These are phyloP conservation scores for Diutina rugosa DNA, from an alignment of 1,139 yeast genomes.

Conservation along the genomic window DNA sequence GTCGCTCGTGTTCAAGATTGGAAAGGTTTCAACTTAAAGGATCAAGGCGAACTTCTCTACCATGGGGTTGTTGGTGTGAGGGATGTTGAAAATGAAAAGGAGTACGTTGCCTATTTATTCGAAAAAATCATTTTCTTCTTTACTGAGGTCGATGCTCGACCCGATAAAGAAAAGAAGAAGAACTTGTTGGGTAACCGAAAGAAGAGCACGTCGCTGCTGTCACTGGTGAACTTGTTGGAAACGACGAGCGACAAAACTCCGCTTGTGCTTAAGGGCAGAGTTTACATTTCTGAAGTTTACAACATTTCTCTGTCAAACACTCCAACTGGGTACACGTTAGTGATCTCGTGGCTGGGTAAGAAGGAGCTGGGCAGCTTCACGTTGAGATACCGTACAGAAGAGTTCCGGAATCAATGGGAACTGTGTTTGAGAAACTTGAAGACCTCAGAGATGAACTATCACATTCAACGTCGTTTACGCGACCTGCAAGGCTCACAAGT, in stretches of 20 bases:
- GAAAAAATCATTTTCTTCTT: constrained; percentile 80
- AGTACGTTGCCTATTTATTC: constrained; percentile 79
- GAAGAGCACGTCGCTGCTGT: constrained; percentile 21
- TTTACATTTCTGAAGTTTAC: constrained; percentile 55
- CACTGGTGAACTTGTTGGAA: constrained; percentile 26
- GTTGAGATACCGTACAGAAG: constrained; percentile 58
- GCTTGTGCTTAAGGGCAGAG: constrained; percentile 53
- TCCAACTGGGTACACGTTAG: constrained; percentile 42
- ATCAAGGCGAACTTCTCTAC: constrained; percentile 75
- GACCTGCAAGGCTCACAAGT: constrained; percentile 22
- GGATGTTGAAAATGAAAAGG: constrained; percentile 67
- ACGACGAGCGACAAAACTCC: constrained; percentile 16
- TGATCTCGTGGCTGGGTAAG: constrained; percentile 69
- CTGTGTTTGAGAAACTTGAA: constrained; percentile 35
- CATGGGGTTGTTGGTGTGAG: constrained; percentile 70
- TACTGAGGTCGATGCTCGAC: constrained; percentile 22
- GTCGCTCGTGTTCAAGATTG: constrained; percentile 73
- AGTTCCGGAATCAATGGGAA: constrained; percentile 61
- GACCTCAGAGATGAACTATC: constrained; percentile 29
- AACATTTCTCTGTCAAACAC: constrained; percentile 22
- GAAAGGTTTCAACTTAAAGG: constrained; percentile 80
- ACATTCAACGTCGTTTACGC: constrained; percentile 24
- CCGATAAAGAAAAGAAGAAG: constrained; percentile 16
- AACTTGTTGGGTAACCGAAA: constrained; percentile 29
- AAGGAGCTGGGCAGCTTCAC: constrained; percentile 69